Evolutionary conservation across 306 rosid genomes (phyloP), one percentile per base, ranked within the genome.

Genomic region (Neltuma alba): DNA sequence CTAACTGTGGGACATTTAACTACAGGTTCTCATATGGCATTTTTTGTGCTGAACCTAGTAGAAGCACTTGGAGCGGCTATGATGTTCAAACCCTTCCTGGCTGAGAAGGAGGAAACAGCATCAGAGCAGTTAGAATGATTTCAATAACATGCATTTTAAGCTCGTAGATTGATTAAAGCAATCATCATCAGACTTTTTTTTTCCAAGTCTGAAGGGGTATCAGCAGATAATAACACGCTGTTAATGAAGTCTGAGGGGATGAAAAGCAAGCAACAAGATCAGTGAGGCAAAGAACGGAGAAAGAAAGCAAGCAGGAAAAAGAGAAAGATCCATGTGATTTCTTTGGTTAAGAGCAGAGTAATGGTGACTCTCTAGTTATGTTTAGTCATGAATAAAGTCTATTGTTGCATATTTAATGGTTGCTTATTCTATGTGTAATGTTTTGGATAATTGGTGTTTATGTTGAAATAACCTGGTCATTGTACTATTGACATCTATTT

Each of bases 1-100:
- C 63, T 57, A 10, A 57, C 41, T n/a, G 15, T 42, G 70, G 38
- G 60, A 28, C 54, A 70, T 76, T 72, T 72, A 41, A 66, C 1
- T 81, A 74, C 82, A 86, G 89, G 89, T 20, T 31, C 86, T 55
- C 82, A 81, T 9, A 57, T 83, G 82, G 76, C 81, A 2, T 87
- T 87, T 75, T 78, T 84, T 15, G 15, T 65, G 45, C 28, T 87
- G 54, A 87, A 87, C 28, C 1, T 79, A n/a, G 50, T 79, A 48
- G 82, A 84, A 79, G 80, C 23, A 33, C 10, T 84, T 65, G 90
- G 88, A 66, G 23, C 81, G 47, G 9, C 81, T 18, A 37, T 87
- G 86, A 9, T 84, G 82, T 87, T 84, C 86, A 87, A 84, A 60
- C 87, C 90, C 71, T 87, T 87, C 80, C 78, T 87, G 12, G 41